Base-by-base conservation (phyloP, 2,329 filamentous ascomycete genomes). In the Tolypocladium tundrense region DNA sequence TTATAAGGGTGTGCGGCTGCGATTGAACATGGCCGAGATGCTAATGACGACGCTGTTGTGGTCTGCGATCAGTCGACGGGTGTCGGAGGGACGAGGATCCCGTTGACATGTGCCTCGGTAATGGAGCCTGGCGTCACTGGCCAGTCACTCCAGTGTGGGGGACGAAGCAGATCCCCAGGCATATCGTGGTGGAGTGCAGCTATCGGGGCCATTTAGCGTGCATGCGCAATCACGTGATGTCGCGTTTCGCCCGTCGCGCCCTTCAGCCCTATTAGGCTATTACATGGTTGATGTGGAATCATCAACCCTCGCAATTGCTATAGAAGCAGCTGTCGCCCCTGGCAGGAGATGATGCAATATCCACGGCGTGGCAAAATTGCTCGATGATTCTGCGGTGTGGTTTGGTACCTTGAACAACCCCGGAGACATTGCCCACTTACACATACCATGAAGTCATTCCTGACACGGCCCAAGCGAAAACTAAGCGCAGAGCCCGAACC, bases 371-470 rank as follows among this genome's bases (percentile, higher is more conserved):
- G 19, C 9, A 19, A 35, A 13, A n/a, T 4, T 8, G 19, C 8
- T 9, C 10, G 4, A n/a, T 11, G 2, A 16, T 14, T 9, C 21
- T 3, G 9, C 48, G 9, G 27, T 16, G 16, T 35, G 48, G 16
- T 8, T 21, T 11, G 31, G 35, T 2, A 13, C 7, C 10, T 35
- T 35, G 48, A 19, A 13, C 31, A 13, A 35, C 33, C 31, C 19
- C 8, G 48, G 19, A 7, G 31, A 21, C 7, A 35, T 10, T 19
- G 16, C 9, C 10, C 31, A 35, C 48, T 21, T 35, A 6, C 31
- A 43, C 37, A 8, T 31, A 69, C 48, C 54, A 86, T 87, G 84
- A 79, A 86, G 62, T 71, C 78, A 35, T 86, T 85, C 66, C 69
- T 86, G 57, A 77, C 76, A 11, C 73, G 76, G 21, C 74, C 73